These are phyloP conservation scores for Botryotinia calthae DNA, from an alignment of 2,329 filamentous ascomycete species.

Conservation along the genomic window DNA sequence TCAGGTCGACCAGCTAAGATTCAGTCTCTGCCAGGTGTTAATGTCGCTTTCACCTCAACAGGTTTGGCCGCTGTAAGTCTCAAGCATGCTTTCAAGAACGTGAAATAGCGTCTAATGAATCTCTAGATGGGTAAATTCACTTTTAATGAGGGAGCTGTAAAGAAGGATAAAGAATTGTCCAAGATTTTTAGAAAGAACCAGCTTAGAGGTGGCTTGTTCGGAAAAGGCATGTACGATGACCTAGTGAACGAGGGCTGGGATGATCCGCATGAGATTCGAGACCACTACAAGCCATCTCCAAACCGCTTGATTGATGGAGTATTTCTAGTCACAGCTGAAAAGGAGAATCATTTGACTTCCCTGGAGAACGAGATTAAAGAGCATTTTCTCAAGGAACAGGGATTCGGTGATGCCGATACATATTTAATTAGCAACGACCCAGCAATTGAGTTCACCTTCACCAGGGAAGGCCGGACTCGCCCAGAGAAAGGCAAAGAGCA, in stretches of 20 bases:
- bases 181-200: neutral
- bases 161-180: neutral
- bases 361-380: neutral
- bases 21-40: constrained; percentile 4
- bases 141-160: neutral
- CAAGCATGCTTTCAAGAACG: neutral
- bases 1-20: neutral
- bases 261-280: constrained; percentile 6
- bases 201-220: constrained; percentile 4
- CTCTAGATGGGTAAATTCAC: neutral
- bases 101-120: neutral
- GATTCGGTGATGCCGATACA: neutral
- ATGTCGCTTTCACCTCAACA: neutral
- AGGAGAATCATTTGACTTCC: neutral
- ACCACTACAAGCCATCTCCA: neutral
- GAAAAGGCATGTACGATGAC: constrained; percentile 8
- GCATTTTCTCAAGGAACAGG: neutral
- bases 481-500: constrained; percentile 12
- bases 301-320: constrained; percentile 5
- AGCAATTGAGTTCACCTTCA: neutral
- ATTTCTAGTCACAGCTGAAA: neutral
- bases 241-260: constrained; percentile 7
- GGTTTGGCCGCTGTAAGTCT: constrained; percentile 6
- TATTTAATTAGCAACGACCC: neutral
- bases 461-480: neutral